Base-by-base conservation (phyloP, 805 yeast genomes). In the Kodamaea neixiangensis region DNA sequence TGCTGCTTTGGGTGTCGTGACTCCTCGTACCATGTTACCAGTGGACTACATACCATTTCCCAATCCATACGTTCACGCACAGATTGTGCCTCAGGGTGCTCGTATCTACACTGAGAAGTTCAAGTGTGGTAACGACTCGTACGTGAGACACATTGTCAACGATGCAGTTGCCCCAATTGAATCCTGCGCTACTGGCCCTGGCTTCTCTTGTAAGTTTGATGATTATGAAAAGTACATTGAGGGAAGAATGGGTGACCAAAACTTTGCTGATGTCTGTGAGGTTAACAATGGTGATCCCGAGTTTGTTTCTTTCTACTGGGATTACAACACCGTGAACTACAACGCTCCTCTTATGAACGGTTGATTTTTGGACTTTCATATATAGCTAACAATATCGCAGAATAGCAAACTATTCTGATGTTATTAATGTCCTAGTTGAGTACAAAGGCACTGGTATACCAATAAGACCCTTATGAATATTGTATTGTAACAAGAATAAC, bases 1-100 rank as follows among this genome's bases (percentile, higher is more conserved):
- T 58, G 72, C 88, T 22, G 87, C 93, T 1, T 67, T 87, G 44
- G 91, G 89, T 6, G 63, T 87, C 55, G 53, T 77, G 51, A 70
- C 73, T 54, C 72, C 79, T 7, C 69, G 62, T 17, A 58, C 66
- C 2, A 70, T 73, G 38, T 72, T 82, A 38, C 76, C 83, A 3
- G 63, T 77, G 5, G 73, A 73, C 53, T 68, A 69, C 45, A 74
- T 81, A 44, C 74, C 73, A 6, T 80, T 81, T 66, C 72, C 74
- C 46, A 67, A 75, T 51, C 67, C 73, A 11, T 85, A 76, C 71
- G 75, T 71, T 7, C 76, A 69, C 53, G 62, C 68, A 13, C 64
- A 65, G 31, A 55, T 69, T 43, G 68, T 69, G 18, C 78, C 78
- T 7, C 75, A 71, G 61, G 75, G 74, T 38, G 76, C 75, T 13